phyloP scores from a whole-genome alignment of 345 rosid genomes.

The Mangifera indica region DNA sequence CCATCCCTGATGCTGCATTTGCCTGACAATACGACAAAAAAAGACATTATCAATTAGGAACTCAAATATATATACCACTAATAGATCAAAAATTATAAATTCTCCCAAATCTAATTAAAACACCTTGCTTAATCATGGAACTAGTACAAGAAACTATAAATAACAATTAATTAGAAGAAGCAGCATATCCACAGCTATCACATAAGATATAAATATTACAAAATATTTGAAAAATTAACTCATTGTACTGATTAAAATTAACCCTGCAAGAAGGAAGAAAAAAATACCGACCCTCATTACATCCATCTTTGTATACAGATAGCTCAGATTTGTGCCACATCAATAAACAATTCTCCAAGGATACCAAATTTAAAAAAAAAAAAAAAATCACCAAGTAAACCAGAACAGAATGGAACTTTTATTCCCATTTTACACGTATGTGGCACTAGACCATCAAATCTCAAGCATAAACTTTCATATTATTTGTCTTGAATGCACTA shows the following conservation, averaged over 20 bases:
- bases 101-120: neutral
- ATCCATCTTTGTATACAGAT: too few species aligned
- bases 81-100: neutral
- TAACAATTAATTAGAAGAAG: neutral
- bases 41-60: neutral
- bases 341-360: neutral
- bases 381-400: neutral
- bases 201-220: neutral
- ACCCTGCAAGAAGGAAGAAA: neutral
- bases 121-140: neutral
- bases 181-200: too few species aligned
- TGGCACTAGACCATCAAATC: neutral
- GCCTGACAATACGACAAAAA: constrained; percentile 33
- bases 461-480: neutral
- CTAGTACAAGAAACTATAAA: neutral
- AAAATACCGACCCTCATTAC: neutral
- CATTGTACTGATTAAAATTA: neutral
- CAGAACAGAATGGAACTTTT: neutral
- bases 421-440: neutral
- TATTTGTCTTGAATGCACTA: too few species aligned
- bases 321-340: neutral
- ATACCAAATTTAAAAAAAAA: neutral
- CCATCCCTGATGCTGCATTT: constrained; percentile 69
- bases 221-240: neutral
- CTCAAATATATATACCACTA: neutral